phyloP scores from a whole-genome alignment of 441 rosid species.

The Corymbia citriodora region DNA sequence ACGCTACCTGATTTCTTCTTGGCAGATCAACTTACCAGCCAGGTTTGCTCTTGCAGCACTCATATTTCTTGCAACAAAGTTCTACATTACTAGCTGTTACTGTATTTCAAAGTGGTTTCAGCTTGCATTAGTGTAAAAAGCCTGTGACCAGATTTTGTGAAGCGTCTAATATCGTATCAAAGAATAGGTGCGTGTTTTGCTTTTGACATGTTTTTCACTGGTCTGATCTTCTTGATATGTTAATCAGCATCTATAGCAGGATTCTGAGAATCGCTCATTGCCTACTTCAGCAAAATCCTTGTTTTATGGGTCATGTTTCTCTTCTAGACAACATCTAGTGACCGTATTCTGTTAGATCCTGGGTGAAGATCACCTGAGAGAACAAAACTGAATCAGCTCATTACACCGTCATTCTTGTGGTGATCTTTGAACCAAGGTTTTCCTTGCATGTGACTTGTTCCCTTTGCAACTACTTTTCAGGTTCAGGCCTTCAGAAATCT shows the following conservation, averaged over 20 bases:
- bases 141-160: background rate
- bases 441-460: background rate
- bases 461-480: slow-evolving; percentile 18
- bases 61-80: background rate
- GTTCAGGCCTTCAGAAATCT: slow-evolving; percentile 72
- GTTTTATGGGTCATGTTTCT: background rate
- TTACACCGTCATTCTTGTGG: background rate
- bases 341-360: background rate
- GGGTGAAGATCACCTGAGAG: background rate
- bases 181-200: background rate
- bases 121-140: background rate
- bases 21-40: slow-evolving; percentile 83
- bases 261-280: background rate
- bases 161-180: background rate
- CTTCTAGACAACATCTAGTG: background rate
- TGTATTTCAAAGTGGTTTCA: background rate
- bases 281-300: background rate
- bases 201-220: background rate
- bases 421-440: background rate
- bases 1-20: slow-evolving; percentile 76
- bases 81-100: background rate
- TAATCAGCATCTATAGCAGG: background rate
- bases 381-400: background rate
- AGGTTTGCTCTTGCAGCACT: slow-evolving; percentile 26
- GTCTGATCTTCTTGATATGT: background rate